Conservation (phyloP, 2,329 filamentous ascomycete genomes). For the Botryotinia calthae region DNA sequence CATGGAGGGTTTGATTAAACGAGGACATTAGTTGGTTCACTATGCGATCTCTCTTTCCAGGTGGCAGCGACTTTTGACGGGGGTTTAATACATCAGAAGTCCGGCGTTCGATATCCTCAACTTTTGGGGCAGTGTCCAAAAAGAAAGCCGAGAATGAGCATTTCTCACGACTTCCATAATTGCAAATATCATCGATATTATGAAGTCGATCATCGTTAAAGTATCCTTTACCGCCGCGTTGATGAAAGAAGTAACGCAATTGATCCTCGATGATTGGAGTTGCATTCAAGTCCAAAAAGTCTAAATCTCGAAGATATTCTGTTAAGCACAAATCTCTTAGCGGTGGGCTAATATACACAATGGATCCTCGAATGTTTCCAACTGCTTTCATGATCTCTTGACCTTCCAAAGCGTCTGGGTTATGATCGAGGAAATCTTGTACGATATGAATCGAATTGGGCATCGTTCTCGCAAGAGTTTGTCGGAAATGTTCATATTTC, state of each 20-base stretch:
- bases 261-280: slow-evolving; percentile 8
- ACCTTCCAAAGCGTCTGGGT: not conserved
- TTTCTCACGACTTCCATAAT: not conserved
- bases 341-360: slow-evolving; percentile 13
- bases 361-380: slow-evolving; percentile 16
- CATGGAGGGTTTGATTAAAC: slow-evolving; percentile 15
- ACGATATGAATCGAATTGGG: not conserved
- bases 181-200: not conserved
- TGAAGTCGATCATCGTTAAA: not conserved
- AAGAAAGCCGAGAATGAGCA: slow-evolving; percentile 15
- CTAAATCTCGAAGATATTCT: slow-evolving; percentile 5
- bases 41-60: slow-evolving; percentile 11
- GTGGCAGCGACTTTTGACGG: slow-evolving; percentile 7
- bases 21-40: slow-evolving; percentile 6
- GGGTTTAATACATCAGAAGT: not conserved
- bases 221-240: slow-evolving; percentile 9
- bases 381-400: slow-evolving; percentile 13
- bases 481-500: slow-evolving; percentile 13
- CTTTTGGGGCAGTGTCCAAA: not conserved
- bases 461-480: slow-evolving; percentile 8
- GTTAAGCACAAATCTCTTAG: not conserved
- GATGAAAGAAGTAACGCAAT: slow-evolving; percentile 7
- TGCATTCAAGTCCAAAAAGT: slow-evolving; percentile 5
- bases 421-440: slow-evolving; percentile 10
- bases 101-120: not conserved